A percentile compares a stretch with the other conserved stretches of the same genome.
These are phyloP conservation scores for Selaginella moellendorffii DNA, from an alignment of 75 land plant genomes.

Conservation along the genomic window DNA sequence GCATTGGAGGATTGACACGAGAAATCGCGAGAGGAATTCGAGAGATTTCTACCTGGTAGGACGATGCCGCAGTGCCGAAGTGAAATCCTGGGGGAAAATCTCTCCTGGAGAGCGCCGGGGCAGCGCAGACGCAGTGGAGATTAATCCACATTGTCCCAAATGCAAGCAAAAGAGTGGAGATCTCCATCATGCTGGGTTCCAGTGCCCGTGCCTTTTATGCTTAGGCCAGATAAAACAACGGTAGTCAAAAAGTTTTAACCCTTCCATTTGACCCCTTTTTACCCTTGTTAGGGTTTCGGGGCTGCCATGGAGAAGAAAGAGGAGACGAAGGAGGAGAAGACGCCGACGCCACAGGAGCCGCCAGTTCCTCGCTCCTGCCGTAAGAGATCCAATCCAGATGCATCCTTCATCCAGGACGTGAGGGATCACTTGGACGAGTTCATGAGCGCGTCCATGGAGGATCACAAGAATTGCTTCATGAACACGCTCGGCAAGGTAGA, in stretches of 20 bases:
- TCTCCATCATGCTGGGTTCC: too few relatives aligned
- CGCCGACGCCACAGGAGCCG: neutral
- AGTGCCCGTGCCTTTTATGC: too few relatives aligned
- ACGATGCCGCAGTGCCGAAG: neutral
- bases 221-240: too few relatives aligned
- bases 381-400: slow-evolving; percentile 4
- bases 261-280: too few relatives aligned
- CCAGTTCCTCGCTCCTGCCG: neutral
- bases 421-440: slow-evolving; percentile 3
- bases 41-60: neutral
- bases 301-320: too few relatives aligned
- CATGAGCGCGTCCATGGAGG: slow-evolving; percentile 3
- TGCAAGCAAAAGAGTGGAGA: too few relatives aligned
- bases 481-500: neutral
- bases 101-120: too few relatives aligned
- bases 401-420: slow-evolving; percentile 6
- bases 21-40: too few relatives aligned
- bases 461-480: slow-evolving; percentile 6
- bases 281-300: too few relatives aligned
- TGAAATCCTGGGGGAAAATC: neutral
- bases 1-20: neutral
- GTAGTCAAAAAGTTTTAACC: too few relatives aligned
- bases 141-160: too few relatives aligned
- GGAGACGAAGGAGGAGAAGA: neutral
- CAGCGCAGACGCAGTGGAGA: too few relatives aligned